Base-by-base conservation (phyloP, 2,329 filamentous ascomycete genomes). In the Cladophialophora bantiana region DNA sequence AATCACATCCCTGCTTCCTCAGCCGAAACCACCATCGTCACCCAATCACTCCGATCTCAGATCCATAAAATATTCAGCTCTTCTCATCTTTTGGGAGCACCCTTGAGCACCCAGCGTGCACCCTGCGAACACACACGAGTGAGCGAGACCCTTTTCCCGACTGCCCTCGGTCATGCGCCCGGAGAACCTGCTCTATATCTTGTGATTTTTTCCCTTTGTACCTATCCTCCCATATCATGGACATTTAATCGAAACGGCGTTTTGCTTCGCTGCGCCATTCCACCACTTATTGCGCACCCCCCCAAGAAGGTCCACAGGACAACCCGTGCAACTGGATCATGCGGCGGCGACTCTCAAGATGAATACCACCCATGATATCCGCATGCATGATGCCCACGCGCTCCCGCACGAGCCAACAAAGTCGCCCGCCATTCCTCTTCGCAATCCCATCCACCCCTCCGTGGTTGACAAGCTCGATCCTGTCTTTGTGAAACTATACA, bases 401-500 rank as follows among this genome's bases (percentile, higher is more conserved):
- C 45, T 40, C 26, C 45, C 45, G 4, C 42, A 53, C 20, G 64
- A 59, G 32, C 42, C 20, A 4, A 13, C 54, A n/a, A 67, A 67
- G 32, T 50, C 63, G 35, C 59, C 65, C 31, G 48, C 57, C n/a
- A 32, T 57, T 31, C 53, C 68, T 18, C 57, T 59, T 4, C 68
- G 50, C 45, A 70, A 68, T 59, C 68, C 66, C 34, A 18, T 73
- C 10, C 71, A 73, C 53, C 66, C 70, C 10, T 71, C 70, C 3
- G 60, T 73, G n/a, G 26, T 70, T 15, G 67, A 70, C 32, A 67
- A 60, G 56, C 70, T 73, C 32, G 71, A 73, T 61, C 71, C 70
- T 32, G 69, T 67, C 31, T 73, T 73, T 52, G 65, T 73, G 45
- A 71, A 69, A 60, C 52, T 73, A 34, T 72, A 73, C 70, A 71